Conservation (phyloP, 2,329 filamentous ascomycete species). For the Clonostachys rhizophaga region DNA sequence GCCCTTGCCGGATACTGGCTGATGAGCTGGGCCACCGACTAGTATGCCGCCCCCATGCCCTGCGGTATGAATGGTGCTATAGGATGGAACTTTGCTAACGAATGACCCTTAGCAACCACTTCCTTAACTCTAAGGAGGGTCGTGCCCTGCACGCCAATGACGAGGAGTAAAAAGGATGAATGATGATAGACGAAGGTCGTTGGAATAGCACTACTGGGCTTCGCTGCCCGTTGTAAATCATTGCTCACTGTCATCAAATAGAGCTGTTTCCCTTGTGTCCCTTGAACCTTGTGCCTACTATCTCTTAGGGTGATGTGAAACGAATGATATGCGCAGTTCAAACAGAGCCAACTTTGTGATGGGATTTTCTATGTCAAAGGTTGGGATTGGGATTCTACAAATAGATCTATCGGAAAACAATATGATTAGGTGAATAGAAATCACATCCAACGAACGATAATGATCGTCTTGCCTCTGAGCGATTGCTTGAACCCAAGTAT, state of each 20-base stretch:
- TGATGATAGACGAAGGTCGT: conserved; percentile 10
- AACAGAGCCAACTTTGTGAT: not conserved
- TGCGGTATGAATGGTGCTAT: no score
- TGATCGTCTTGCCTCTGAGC: no score
- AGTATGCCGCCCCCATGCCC: conserved; percentile 49
- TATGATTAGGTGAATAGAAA: no score
- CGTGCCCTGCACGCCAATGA: conserved; percentile 47
- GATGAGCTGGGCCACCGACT: conserved; percentile 88
- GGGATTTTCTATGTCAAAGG: no score
- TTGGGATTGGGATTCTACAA: no score
- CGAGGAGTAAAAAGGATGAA: conserved; percentile 29
- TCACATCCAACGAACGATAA: no score
- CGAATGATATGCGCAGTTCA: not conserved
- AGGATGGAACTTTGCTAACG: not conserved
- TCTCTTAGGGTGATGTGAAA: conserved; percentile 7
- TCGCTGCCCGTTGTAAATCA: conserved; percentile 32
- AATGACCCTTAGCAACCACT: conserved; percentile 59
- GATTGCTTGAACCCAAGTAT: no score
- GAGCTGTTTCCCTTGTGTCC: no score
- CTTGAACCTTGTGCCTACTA: conserved; percentile 4
- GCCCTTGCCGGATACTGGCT: conserved; percentile 73
- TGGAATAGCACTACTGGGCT: conserved; percentile 18
- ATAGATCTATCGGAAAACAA: no score
- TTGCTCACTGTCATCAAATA: conserved; percentile 6
- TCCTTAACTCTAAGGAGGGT: conserved; percentile 75